Percentiles rank a stretch among this genome's conserved stretches.
These are phyloP conservation scores for Xylaria sp. DNA, from an alignment of 2,329 filamentous ascomycete species.

Conservation along the genomic window DNA sequence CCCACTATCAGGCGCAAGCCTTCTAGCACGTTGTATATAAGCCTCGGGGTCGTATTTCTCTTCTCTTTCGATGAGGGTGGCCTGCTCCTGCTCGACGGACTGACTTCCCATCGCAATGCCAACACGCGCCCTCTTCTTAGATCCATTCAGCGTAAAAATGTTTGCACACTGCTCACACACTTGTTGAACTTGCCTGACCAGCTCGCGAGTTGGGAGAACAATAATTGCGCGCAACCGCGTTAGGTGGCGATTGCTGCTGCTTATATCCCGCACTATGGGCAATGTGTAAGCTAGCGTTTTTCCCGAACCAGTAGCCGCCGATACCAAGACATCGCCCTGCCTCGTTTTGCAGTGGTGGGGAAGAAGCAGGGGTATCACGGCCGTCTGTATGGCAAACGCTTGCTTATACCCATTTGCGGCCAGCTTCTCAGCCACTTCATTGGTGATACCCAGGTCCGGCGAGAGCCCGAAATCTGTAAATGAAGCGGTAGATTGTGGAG, in stretches of 20 bases:
- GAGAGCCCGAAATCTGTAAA: conserved; percentile 54
- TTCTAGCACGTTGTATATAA: conserved; percentile 45
- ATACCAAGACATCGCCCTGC: conserved; percentile 81
- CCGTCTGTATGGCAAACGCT: conserved; percentile 79
- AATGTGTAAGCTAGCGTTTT: conserved; percentile 93
- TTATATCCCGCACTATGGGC: conserved; percentile 79
- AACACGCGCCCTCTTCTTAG: conserved; percentile 70
- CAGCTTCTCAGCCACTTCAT: conserved; percentile 63
- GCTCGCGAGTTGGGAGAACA: conserved; percentile 86
- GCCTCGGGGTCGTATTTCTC: conserved; percentile 66
- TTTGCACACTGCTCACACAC: conserved; percentile 74
- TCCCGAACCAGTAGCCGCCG: conserved; percentile 91
- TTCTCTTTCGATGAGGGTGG: conserved; percentile 45
- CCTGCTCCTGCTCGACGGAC: conserved; percentile 67
- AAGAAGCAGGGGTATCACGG: conserved; percentile 78
- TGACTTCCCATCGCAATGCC: conserved; percentile 84
- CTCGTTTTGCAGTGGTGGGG: conserved; percentile 60
- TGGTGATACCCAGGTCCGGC: conserved; percentile 63
- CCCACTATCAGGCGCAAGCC: conserved; percentile 46
- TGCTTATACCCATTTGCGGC: conserved; percentile 68
- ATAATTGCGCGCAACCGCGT: conserved; percentile 77
- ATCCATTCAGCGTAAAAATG: conserved; percentile 56
- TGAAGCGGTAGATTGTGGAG: conserved; percentile 58
- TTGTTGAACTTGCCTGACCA: conserved; percentile 83
- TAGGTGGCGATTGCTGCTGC: conserved; percentile 54